Percentiles rank a stretch among this genome's conserved stretches.
Conservation (phyloP, 2,329 filamentous ascomycete genomes). For the Lachnellula willkommii region DNA sequence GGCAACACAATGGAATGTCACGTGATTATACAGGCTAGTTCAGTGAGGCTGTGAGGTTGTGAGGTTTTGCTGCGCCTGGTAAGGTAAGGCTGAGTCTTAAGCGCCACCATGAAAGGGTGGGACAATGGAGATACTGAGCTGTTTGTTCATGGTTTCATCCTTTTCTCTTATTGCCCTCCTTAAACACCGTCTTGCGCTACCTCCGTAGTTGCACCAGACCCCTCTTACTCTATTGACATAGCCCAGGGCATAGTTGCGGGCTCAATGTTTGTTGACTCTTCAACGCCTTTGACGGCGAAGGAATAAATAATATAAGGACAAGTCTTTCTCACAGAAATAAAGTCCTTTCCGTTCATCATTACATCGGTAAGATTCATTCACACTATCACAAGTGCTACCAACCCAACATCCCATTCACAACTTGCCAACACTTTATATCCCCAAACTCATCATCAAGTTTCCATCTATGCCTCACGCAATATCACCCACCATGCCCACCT, state of each 20-base stretch:
- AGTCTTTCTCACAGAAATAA: neutral
- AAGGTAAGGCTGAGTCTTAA: neutral
- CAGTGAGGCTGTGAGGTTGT: neutral
- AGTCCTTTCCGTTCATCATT: neutral
- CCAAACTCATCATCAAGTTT: neutral
- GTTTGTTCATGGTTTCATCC: too few relatives aligned
- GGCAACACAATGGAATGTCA: neutral
- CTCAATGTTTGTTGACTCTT: neutral
- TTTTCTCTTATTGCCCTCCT: too few relatives aligned
- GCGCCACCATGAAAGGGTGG: too few relatives aligned
- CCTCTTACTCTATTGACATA: neutral
- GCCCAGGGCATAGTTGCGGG: neutral
- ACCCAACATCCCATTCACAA: neutral
- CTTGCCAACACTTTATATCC: neutral
- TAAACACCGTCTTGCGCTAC: too few relatives aligned
- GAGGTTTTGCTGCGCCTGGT: neutral
- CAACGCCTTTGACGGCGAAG: neutral
- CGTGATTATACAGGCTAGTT: neutral
- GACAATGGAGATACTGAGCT: too few relatives aligned
- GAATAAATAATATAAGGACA: neutral
- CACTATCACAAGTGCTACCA: neutral
- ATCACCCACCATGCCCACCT: conserved; percentile 4
- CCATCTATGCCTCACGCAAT: conserved; percentile 3
- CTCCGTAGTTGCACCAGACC: too few relatives aligned
- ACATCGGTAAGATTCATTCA: neutral